Conservation (phyloP, 768 basidiomycete genomes). For the Rhodosporidiobolus odoratus region DNA sequence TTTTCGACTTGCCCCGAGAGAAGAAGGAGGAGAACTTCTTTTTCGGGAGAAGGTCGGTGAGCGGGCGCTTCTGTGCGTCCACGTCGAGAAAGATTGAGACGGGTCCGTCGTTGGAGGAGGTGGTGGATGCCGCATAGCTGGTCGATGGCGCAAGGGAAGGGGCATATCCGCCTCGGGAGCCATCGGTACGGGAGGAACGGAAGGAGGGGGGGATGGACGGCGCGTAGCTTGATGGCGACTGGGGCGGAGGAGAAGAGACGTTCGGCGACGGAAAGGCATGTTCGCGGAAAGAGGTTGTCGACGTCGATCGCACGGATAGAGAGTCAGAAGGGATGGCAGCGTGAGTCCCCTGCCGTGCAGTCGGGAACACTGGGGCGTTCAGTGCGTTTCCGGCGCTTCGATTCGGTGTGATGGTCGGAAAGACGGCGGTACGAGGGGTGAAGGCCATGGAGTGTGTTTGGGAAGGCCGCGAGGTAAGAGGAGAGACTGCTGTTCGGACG, state of each 20-base stretch:
- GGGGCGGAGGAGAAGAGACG: not conserved
- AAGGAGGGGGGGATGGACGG: constrained; percentile 10
- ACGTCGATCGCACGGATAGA: not conserved
- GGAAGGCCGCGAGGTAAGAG: too few species aligned
- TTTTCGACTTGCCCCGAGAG: not conserved
- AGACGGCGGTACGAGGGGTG: not conserved
- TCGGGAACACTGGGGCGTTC: not conserved
- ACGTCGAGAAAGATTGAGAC: constrained; percentile 7
- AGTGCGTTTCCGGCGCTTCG: not conserved
- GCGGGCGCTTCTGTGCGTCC: not conserved
- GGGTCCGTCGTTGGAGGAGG: not conserved
- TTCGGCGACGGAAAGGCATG: not conserved
- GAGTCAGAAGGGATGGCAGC: not conserved
- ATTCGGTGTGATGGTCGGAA: constrained; percentile 8
- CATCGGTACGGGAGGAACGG: not conserved
- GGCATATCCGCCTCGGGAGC: not conserved
- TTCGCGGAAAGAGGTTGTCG: not conserved
- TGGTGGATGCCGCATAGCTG: not conserved
- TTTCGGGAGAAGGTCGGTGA: constrained; percentile 10
- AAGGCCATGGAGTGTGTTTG: not conserved
- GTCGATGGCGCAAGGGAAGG: constrained; percentile 9
- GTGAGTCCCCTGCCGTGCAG: not conserved
- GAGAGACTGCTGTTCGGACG: not conserved
- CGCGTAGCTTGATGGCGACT: not conserved
- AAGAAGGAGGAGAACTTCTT: constrained; percentile 16